These are phyloP conservation scores for Kwoniella shandongensis DNA, from an alignment of 768 basidiomycete species.

Conservation along the genomic window DNA sequence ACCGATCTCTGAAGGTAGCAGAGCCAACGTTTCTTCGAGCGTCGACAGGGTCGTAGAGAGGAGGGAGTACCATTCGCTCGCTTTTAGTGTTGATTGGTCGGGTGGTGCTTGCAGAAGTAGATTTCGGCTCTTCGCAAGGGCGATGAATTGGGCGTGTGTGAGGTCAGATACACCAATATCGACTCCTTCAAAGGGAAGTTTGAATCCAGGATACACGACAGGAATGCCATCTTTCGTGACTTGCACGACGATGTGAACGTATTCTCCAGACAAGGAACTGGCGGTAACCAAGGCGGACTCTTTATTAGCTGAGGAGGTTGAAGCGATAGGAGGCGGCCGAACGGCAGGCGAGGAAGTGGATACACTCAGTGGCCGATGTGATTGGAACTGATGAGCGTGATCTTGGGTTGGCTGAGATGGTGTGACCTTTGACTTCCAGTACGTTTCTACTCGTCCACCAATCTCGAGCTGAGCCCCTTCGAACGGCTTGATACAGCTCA, in stretches of 20 bases:
- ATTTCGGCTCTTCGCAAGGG: conserved; percentile 63
- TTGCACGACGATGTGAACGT: conserved; percentile 81
- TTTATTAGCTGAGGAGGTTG: conserved; percentile 16
- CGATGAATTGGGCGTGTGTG: conserved; percentile 74
- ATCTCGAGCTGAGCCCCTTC: conserved; percentile 89
- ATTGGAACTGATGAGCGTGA: conserved; percentile 54
- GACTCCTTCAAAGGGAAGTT: conserved; percentile 69
- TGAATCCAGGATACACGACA: conserved; percentile 75
- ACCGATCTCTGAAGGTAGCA: conserved; percentile 61
- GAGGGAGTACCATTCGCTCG: conserved; percentile 52
- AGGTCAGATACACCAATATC: conserved; percentile 82
- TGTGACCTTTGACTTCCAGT: conserved; percentile 83
- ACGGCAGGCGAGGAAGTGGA: conserved; percentile 50
- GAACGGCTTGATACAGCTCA: conserved; percentile 83
- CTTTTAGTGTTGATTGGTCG: background rate
- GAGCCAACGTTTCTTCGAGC: conserved; percentile 73
- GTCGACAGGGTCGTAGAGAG: conserved; percentile 61
- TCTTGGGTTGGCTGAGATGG: conserved; percentile 55
- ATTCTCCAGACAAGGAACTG: conserved; percentile 85
- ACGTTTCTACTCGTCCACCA: conserved; percentile 92
- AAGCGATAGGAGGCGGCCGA: conserved; percentile 25
- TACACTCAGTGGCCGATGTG: conserved; percentile 51
- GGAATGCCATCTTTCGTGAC: conserved; percentile 90
- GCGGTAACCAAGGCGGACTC: conserved; percentile 64
- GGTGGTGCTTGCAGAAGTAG: conserved; percentile 41